Percentiles rank a stretch among this genome's conserved stretches.
Conservation (phyloP, 2,329 filamentous ascomycete genomes). For the Penicillium sp. region DNA sequence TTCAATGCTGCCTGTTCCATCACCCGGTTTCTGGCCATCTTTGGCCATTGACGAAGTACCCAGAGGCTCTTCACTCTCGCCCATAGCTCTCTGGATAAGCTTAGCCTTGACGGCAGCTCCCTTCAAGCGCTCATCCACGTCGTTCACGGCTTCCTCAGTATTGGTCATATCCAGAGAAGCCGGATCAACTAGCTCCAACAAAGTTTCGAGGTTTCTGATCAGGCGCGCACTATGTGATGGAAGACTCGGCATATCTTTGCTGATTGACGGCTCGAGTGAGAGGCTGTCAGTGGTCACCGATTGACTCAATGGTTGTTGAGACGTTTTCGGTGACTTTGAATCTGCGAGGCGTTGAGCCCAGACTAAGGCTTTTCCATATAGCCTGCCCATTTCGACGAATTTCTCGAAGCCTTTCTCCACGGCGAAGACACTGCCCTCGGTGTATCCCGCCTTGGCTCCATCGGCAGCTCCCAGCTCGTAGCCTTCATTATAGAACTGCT, state of each 20-base stretch:
- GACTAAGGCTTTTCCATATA: constrained; percentile 76
- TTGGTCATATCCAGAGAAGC: constrained; percentile 77
- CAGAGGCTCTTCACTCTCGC: constrained; percentile 42
- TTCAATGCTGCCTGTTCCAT: constrained; percentile 48
- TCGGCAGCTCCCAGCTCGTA: constrained; percentile 72
- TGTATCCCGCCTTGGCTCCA: constrained; percentile 72
- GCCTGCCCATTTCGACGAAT: constrained; percentile 72
- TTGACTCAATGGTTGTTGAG: constrained; percentile 4
- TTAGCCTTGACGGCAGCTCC: constrained; percentile 80
- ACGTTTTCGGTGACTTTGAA: constrained; percentile 16
- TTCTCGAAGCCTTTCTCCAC: constrained; percentile 93
- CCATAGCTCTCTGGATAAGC: constrained; percentile 72
- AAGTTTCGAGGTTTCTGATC: constrained; percentile 69
- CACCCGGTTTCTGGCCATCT: constrained; percentile 28
- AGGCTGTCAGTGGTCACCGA: constrained; percentile 8
- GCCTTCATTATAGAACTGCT: constrained; percentile 77
- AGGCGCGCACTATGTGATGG: constrained; percentile 62
- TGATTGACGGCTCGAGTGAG: constrained; percentile 30
- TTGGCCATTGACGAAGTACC: constrained; percentile 30
- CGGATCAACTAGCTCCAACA: constrained; percentile 76
- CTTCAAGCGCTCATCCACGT: constrained; percentile 86
- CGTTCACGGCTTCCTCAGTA: constrained; percentile 81
- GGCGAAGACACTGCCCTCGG: constrained; percentile 87
- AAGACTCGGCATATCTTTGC: constrained; percentile 45
- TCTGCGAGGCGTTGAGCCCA: constrained; percentile 71